These are phyloP conservation scores for Peniophora sp. DNA, from an alignment of 1,284 basidiomycete species.

Conservation along the genomic window DNA sequence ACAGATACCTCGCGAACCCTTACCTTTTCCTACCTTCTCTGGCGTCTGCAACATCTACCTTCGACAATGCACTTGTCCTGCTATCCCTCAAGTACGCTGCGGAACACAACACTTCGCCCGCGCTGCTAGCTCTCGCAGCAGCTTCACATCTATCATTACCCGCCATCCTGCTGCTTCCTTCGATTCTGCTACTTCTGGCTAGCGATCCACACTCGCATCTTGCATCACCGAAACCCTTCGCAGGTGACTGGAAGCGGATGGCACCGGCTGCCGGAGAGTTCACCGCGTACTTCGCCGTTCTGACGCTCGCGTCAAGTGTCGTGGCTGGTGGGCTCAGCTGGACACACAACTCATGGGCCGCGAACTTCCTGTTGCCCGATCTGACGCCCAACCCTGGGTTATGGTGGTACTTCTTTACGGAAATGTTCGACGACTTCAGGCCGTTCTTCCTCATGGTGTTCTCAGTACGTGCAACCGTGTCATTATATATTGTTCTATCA, in stretches of 20 bases:
- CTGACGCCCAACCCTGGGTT: constrained; percentile 90
- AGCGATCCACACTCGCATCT: constrained; percentile 54
- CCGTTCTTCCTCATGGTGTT: constrained; percentile 96
- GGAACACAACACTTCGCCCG: constrained; percentile 42
- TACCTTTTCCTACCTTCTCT: constrained; percentile 76
- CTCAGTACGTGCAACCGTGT: constrained; percentile 47
- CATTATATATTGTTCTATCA: neutral
- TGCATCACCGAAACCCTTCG: constrained; percentile 45
- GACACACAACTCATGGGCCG: constrained; percentile 76
- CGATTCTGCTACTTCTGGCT: constrained; percentile 60
- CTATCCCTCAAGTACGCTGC: constrained; percentile 68
- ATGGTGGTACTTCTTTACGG: constrained; percentile 99
- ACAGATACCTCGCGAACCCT: constrained; percentile 84
- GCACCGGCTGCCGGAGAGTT: constrained; percentile 39
- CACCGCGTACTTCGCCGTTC: constrained; percentile 35
- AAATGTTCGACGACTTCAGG: constrained; percentile 98
- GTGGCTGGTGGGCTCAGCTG: constrained; percentile 56
- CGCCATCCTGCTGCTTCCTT: constrained; percentile 59
- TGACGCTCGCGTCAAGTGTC: constrained; percentile 43
- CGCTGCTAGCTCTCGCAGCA: constrained; percentile 62
- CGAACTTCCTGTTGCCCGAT: constrained; percentile 63
- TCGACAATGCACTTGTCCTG: constrained; percentile 71
- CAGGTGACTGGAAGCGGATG: constrained; percentile 25
- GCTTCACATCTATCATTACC: constrained; percentile 68
- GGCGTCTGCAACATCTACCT: constrained; percentile 70